Evolutionary conservation across 495 filamentous ascomycete species (phyloP).

Genomic region (Extremus antarcticus): DNA sequence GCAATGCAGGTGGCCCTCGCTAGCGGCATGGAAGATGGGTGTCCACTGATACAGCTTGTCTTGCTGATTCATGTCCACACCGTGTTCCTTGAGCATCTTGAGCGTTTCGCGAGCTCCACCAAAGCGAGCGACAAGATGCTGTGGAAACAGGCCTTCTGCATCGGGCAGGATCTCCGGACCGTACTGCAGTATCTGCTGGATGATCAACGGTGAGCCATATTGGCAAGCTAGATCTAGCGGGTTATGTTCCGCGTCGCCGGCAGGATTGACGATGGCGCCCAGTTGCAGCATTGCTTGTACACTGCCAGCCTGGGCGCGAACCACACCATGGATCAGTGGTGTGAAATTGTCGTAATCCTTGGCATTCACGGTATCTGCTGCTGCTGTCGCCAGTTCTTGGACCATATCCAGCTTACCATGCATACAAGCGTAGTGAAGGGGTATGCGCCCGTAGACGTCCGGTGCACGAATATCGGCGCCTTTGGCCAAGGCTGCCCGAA

Average conservation of each 20-base stretch:
- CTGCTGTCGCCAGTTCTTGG: conserved; percentile 50
- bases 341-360: conserved; percentile 97
- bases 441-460: conserved; percentile 89
- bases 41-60: conserved; percentile 98
- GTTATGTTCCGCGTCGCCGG: conserved; percentile 78
- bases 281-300: conserved; percentile 62
- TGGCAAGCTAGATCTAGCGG: conserved; percentile 92
- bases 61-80: conserved; percentile 81
- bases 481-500: conserved; percentile 57
- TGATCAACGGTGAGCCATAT: conserved; percentile 72
- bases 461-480: conserved; percentile 64
- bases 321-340: conserved; percentile 86
- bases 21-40: conserved; percentile 88
- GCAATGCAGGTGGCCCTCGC: conserved; percentile 87
- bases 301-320: conserved; percentile 67
- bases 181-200: conserved; percentile 69
- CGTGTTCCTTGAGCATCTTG: conserved; percentile 67
- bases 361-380: conserved; percentile 59
- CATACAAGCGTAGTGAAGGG: conserved; percentile 93
- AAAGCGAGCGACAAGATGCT: conserved; percentile 89
- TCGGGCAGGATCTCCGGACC: conserved; percentile 72
- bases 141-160: conserved; percentile 93
- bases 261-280: conserved; percentile 68
- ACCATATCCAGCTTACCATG: conserved; percentile 83
- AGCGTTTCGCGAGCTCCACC: conserved; percentile 70